These are phyloP conservation scores for Umbelopsis sp. DNA, from an alignment of 192 early-diverging fungal species.

Conservation along the genomic window DNA sequence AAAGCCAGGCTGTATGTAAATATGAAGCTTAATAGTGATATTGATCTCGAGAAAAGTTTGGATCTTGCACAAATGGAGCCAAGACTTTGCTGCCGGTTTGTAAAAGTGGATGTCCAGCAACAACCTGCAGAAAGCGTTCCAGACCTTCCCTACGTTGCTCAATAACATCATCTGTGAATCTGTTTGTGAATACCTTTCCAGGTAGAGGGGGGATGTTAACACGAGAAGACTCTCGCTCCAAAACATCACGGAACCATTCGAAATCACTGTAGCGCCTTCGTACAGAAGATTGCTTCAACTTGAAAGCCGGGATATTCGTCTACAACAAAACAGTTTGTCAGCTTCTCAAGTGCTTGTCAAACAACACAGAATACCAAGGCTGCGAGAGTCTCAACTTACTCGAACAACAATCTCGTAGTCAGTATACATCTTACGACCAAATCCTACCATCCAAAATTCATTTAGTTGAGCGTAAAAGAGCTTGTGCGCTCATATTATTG, in stretches of 20 bases:
- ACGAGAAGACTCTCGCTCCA: conserved; percentile 87
- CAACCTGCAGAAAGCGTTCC: conserved; percentile 96
- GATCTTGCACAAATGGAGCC: conserved; percentile 93
- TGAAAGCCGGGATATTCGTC: conserved; percentile 98
- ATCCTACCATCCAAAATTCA: conserved; percentile 37
- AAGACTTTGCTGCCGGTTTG: conserved; percentile 97
- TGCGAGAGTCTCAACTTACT: conserved; percentile 50
- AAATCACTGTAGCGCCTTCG: conserved; percentile 96
- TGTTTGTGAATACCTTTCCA: conserved; percentile 95
- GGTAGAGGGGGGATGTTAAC: conserved; percentile 97
- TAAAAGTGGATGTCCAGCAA: conserved; percentile 93
- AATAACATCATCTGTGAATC: conserved; percentile 95
- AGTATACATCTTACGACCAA: conserved; percentile 85
- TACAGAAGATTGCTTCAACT: conserved; percentile 79
- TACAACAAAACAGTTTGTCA: conserved; percentile 36
- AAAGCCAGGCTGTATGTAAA: neutral
- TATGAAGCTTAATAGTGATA: conserved; percentile 59
- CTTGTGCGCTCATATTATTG: neutral
- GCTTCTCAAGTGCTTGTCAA: neutral
- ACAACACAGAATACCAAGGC: conserved; percentile 1
- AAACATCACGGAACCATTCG: conserved; percentile 96
- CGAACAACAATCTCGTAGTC: conserved; percentile 96
- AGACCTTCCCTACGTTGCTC: conserved; percentile 87
- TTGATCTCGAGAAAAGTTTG: conserved; percentile 78
- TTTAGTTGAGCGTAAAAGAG: neutral